A percentile compares a stretch with the other conserved stretches of the same genome.
Evolutionary conservation across 2,329 filamentous ascomycete genomes (phyloP).

Genomic region (Colletotrichum sp.): DNA sequence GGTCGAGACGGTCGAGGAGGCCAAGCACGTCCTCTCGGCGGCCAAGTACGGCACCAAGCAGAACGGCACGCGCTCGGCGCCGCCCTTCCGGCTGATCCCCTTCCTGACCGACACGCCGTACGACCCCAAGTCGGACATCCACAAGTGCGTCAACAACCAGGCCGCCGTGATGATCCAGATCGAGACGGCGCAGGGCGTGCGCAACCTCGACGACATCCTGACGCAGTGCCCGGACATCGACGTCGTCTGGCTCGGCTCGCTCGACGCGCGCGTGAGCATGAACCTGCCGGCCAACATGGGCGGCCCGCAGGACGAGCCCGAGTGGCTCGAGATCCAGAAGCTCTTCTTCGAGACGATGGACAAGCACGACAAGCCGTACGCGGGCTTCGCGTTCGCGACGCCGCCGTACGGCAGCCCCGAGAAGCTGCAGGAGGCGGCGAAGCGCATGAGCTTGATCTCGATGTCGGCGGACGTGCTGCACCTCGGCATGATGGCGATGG

Average conservation of each 20-base stretch:
- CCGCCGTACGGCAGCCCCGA: conserved; percentile 30
- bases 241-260: conserved; percentile 49
- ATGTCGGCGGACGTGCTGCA: conserved; percentile 29
- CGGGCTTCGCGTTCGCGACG: conserved; percentile 33
- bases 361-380: conserved; percentile 51
- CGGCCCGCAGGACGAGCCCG: conserved; percentile 37
- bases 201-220: conserved; percentile 55
- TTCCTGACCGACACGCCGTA: conserved; percentile 42
- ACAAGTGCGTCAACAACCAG: conserved; percentile 48
- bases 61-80: conserved; percentile 48
- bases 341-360: conserved; percentile 42
- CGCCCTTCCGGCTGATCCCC: conserved; percentile 46
- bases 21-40: conserved; percentile 44
- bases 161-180: conserved; percentile 55
- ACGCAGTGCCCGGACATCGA: conserved; percentile 51
- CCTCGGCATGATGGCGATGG: conserved; percentile 24
- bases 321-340: conserved; percentile 43
- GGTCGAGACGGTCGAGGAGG: conserved; percentile 52
- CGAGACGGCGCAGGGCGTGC: conserved; percentile 44
- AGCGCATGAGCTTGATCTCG: conserved; percentile 30
- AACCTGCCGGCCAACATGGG: conserved; percentile 38
- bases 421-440: conserved; percentile 25
- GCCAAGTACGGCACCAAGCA: conserved; percentile 47
- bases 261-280: conserved; percentile 52
- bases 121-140: conserved; percentile 37